Evolutionary conservation across 169 alveolate genomes (phyloP).

Genomic region (Amoebophrya sp.): DNA sequence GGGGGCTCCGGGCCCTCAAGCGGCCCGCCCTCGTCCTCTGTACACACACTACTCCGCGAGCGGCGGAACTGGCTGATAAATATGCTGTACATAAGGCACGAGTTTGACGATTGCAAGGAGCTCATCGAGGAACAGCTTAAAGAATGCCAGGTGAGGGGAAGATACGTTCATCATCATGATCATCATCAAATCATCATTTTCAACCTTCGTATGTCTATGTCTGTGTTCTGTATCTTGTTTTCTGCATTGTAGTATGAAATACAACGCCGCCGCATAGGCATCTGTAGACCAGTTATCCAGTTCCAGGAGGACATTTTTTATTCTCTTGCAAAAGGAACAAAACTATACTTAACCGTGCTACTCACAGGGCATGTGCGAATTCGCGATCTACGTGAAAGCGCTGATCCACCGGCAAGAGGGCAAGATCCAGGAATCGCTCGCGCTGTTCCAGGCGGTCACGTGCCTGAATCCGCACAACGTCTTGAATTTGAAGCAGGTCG

Average conservation of each 20-base stretch:
- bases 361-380: slow-evolving; percentile 40
- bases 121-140: slow-evolving; percentile 46
- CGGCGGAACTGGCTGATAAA: background rate
- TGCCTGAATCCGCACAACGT: slow-evolving; percentile 46
- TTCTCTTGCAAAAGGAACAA: too few species aligned
- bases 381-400: slow-evolving; percentile 48
- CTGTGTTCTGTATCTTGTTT: too few species aligned
- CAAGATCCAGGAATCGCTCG: slow-evolving; percentile 45
- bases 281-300: too few species aligned
- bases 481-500: slow-evolving; percentile 46
- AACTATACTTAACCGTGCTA: background rate
- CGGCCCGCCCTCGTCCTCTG: background rate
- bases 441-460: slow-evolving; percentile 45
- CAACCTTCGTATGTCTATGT: too few species aligned
- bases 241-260: too few species aligned
- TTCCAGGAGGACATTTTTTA: too few species aligned
- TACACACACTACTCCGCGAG: background rate
- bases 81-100: slow-evolving; percentile 25
- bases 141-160: too few species aligned
- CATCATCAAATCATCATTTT: too few species aligned
- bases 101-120: slow-evolving; percentile 47
- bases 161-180: too few species aligned
- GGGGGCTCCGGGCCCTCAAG: background rate
- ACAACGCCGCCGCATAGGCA: too few species aligned
- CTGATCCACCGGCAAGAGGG: slow-evolving; percentile 47